Evolutionary conservation across 2,329 filamentous ascomycete genomes (phyloP).

Genomic region (Fusarium nanum): DNA sequence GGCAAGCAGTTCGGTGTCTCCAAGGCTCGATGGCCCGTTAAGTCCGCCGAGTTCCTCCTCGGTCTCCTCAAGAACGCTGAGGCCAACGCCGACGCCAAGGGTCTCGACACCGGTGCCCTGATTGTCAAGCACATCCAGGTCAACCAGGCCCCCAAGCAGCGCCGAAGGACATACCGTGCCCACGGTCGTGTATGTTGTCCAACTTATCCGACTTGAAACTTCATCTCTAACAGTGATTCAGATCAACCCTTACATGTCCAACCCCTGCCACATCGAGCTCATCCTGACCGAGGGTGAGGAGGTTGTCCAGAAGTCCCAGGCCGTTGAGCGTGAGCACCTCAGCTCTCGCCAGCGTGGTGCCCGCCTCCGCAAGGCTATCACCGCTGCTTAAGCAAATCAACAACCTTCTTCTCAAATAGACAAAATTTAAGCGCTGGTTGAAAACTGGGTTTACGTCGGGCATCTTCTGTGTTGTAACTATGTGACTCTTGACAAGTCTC

Average conservation of each 20-base stretch:
- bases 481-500: slow-evolving; percentile 35
- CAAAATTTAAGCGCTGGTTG: slow-evolving; percentile 44
- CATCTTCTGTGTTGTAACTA: slow-evolving; percentile 38
- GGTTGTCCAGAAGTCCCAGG: slow-evolving; percentile 93
- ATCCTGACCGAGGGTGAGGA: slow-evolving; percentile 99
- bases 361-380: slow-evolving; percentile 72
- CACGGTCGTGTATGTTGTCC: slow-evolving; percentile 93
- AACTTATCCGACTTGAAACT: not conserved
- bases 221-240: slow-evolving; percentile 53
- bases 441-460: slow-evolving; percentile 42
- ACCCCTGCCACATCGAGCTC: slow-evolving; percentile 99
- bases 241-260: slow-evolving; percentile 99
- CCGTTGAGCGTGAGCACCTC: slow-evolving; percentile 81
- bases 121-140: slow-evolving; percentile 99
- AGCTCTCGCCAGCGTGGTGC: slow-evolving; percentile 91
- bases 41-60: slow-evolving; percentile 98
- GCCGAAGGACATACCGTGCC: slow-evolving; percentile 98
- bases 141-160: slow-evolving; percentile 99
- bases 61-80: slow-evolving; percentile 97
- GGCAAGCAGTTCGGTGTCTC: slow-evolving; percentile 99
- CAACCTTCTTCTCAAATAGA: slow-evolving; percentile 35
- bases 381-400: slow-evolving; percentile 65
- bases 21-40: slow-evolving; percentile 98
- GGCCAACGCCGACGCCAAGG: slow-evolving; percentile 96
- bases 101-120: slow-evolving; percentile 96